Base-by-base conservation (phyloP, 2,329 filamentous ascomycete genomes). In the Mollisia scopiformis region DNA sequence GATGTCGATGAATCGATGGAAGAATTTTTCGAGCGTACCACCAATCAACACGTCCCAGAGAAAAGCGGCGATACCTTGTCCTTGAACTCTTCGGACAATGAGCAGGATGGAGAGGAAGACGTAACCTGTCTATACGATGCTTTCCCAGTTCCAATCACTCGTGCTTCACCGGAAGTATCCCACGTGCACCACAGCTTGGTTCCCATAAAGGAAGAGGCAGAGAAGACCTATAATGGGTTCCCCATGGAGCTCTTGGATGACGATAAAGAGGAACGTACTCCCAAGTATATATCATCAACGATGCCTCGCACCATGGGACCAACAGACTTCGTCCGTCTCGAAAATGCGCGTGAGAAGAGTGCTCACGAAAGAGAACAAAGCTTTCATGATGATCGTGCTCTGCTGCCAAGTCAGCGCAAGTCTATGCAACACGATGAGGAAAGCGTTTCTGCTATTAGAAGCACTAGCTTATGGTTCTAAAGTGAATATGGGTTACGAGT, bases 321-420 rank as follows among this genome's bases (percentile, higher is more conserved):
- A 30, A 16, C 7, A 51, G 57, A 56, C 54, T n/a, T 43, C n/a
- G 51, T 58, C 16, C 39, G 21, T 14, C 21, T 52, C 5, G 14
- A 37, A 25, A 19, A 37, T 37, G 28, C 33, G 23, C 21, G 7
- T 16, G 13, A 51, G 23, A 39, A 47, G 11, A 16, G 14, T 21
- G 43, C 43, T 14, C 62, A 54, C 37, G 31, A 31, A 10, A 58
- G 62, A 52, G 61, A 68, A 16, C 37, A 37, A 19, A 69, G 63
- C 49, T 71, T 66, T 21, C 63, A 69, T 56, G 70, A 71, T 61
- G 68, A 72, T 50, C 62, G 67, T 49, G 61, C 65, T 6, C 47
- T 68, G 30, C 54, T 72, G 28, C 70, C 69, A 6, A 71, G 69
- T 60, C 69, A 71, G 33, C 53, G 63, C 19, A 64, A 51, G 27